These are phyloP conservation scores for Cladosporium sp. DNA, from an alignment of 2,329 filamentous ascomycete species.

Conservation along the genomic window DNA sequence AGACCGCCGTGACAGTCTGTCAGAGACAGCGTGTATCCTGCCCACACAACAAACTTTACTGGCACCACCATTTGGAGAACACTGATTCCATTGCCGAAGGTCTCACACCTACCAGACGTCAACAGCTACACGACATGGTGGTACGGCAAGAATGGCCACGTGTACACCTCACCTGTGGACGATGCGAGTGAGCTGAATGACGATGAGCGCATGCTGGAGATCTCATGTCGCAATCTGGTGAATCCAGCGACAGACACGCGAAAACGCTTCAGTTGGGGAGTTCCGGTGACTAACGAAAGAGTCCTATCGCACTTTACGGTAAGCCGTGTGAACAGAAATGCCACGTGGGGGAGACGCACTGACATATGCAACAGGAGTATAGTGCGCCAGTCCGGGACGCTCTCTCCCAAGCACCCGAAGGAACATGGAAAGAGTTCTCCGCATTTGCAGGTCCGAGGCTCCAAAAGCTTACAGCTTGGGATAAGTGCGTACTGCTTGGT, in stretches of 20 bases:
- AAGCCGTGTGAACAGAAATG: background rate
- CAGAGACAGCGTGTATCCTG: conserved; percentile 39
- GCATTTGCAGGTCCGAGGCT: conserved; percentile 47
- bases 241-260: conserved; percentile 26
- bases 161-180: conserved; percentile 41
- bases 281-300: conserved; percentile 34
- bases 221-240: conserved; percentile 34
- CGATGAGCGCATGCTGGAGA: conserved; percentile 36
- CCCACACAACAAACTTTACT: conserved; percentile 45
- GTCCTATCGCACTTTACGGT: conserved; percentile 38
- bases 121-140: conserved; percentile 40
- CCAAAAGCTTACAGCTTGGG: conserved; percentile 37
- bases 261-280: conserved; percentile 34
- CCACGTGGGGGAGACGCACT: too few relatives aligned
- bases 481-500: conserved; percentile 49
- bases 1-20: conserved; percentile 21
- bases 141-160: conserved; percentile 41
- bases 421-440: conserved; percentile 46
- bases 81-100: conserved; percentile 36
- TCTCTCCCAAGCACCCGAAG: conserved; percentile 35
- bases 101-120: conserved; percentile 28
- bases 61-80: conserved; percentile 48
- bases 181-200: conserved; percentile 10
- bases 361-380: conserved; percentile 33
- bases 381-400: conserved; percentile 39